Evolutionary conservation across 1,284 basidiomycete genomes (phyloP), one percentile per base, ranked within the genome.

Genomic region (Ganoderma lucidum): DNA sequence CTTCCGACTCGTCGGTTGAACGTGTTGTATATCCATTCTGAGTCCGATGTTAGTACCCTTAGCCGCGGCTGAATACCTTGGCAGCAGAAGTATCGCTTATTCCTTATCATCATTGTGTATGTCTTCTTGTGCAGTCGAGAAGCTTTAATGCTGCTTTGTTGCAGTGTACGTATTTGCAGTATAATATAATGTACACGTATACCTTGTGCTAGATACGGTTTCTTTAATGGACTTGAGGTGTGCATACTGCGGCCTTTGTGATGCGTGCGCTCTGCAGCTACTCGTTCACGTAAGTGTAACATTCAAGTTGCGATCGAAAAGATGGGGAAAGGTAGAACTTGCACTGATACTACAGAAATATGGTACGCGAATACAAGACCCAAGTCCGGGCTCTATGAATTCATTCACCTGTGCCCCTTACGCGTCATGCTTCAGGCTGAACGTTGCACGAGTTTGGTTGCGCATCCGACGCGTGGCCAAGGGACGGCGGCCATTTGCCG

Each of bases 1-100:
- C 44, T 86, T 88, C 78, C 80, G 82, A 17, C 80, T 88, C 68
- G 75, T 87, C n/a, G 86, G 87, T 8, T 64, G 35, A 60, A 37
- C 59, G 19, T 37, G 6, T 37, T 6, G 19, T 35, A n/a, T 12
- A 58, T 60, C 39, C 3, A 8, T 30, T 8, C n/a, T 23, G 23
- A 23, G 2, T 28, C 19, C 35, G 15, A 14, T 28, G 4, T 35
- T 35, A 35, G 48, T 10, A 30, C 48, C 23, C 10, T 53, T 53
- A 53, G 8, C n/a, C n/a, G n/a, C 48, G 28, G 23, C 48, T 4
- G 48, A 53, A 53, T 12, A 3, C 48, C 45, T 12, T 53, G 48
- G 0, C 5, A n/a, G 48, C 12, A n/a, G 23, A 12, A 30, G 23
- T 28, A 28, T 23, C 5, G 3, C 28, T 23, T 12, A 53, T 28